Evolutionary conservation across 495 filamentous ascomycete species (phyloP), one percentile per base, ranked within the genome.

Genomic region (Penicillium desertorum): DNA sequence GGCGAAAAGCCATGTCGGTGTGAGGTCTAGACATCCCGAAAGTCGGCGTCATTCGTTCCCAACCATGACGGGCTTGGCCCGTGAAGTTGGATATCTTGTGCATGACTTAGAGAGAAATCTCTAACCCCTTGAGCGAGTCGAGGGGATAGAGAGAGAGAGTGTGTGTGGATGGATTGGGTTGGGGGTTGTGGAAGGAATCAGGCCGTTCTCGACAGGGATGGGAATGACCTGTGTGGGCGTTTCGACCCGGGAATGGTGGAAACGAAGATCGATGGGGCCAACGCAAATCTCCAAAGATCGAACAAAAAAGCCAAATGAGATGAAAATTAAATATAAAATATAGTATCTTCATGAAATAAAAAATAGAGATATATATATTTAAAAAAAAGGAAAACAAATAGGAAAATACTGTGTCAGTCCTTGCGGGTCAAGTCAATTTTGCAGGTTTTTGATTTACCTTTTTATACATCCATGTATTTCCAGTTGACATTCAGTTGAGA

Each of bases 1-100:
- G 90, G 81, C 83, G 89, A 73, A 78, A 81, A 69, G 87, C 79
- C 82, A 92, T 86, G 64, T 90, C 87, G 77, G 86, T 83, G 65
- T 87, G 86, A 66, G 86, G 85, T 68, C 84, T 78, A 58, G 85
- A 87, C 83, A 90, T 90, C 79, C 84, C 84, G 68, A 90, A 90
- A 56, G 89, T 87, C 61, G 88, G 89, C 68, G 84, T 84, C 84
- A 94, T 93, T 81, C 89, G 86, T 78, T 95, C 90, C 81, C 88
- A 89, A 82, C 91, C 92, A 85, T 95, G 90, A 79, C 92, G 88
- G 82, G 85, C 85, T 61, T 79, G 76, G 71, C 84, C 84, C 62
- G 85, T 86, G 66, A 95, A 91, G 76, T 90, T 92, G 74, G 88
- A 85, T 69, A 96, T 86, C 78, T 93, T 95, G 81, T 96, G 92